These are phyloP conservation scores for Graphiopsis chlorocephala DNA, from an alignment of 2,329 filamentous ascomycete species.

Conservation along the genomic window DNA sequence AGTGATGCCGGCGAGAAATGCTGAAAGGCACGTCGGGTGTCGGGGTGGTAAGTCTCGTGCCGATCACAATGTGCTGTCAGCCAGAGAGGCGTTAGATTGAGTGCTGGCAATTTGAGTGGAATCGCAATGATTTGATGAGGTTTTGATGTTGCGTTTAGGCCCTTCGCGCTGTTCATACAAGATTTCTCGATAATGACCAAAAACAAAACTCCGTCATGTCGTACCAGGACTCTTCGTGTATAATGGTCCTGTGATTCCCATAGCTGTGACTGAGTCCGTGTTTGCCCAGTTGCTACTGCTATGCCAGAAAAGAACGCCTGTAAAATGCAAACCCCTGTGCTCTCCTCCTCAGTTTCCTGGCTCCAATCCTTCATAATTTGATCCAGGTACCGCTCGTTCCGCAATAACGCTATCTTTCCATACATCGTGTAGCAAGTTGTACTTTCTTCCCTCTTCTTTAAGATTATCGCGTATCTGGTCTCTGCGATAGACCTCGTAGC, in stretches of 20 bases:
- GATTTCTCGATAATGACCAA: neutral
- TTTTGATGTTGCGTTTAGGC: neutral
- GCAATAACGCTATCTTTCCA: neutral
- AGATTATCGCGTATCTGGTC: neutral
- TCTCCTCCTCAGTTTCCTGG: no score
- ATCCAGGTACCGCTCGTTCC: neutral
- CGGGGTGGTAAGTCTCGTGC: neutral
- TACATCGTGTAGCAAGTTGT: neutral
- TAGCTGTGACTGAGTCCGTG: neutral
- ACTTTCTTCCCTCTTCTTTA: neutral
- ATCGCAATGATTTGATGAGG: neutral
- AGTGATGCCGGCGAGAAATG: neutral
- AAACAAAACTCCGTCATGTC: neutral
- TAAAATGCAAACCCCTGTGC: neutral
- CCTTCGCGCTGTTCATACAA: neutral
- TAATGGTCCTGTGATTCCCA: constrained; percentile 11
- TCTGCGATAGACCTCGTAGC: neutral
- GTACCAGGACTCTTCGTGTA: neutral
- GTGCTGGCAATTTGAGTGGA: neutral
- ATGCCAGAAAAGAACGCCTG: neutral
- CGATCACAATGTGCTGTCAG: neutral
- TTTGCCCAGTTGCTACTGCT: neutral
- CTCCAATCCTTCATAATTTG: neutral
- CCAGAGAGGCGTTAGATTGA: neutral
- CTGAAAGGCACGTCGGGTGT: neutral